Evolutionary conservation across 225 moss, liverwort and hornwort species (phyloP).

Genomic region (Bryum argenteum): DNA sequence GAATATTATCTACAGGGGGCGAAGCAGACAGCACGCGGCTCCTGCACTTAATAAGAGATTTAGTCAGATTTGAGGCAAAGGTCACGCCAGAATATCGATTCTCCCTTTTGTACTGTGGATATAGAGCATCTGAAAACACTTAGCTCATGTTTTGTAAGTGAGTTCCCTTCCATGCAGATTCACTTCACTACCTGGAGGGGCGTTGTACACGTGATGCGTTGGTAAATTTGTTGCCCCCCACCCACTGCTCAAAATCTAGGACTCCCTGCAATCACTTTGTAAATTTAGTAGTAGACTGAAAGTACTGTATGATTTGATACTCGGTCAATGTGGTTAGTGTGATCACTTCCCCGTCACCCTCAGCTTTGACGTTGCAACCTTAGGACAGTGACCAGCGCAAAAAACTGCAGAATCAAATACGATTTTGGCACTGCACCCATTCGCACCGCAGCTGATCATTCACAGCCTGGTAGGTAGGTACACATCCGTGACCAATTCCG

Average conservation of each 20-base stretch:
- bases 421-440: conserved; percentile 15
- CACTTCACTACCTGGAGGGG: background rate
- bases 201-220: conserved; percentile 34
- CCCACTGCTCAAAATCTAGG: conserved; percentile 37
- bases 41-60: conserved; percentile 32
- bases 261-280: conserved; percentile 33
- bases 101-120: background rate
- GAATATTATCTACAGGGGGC: conserved; percentile 32
- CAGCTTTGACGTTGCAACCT: conserved; percentile 33
- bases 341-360: conserved; percentile 44
- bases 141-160: conserved; percentile 2
- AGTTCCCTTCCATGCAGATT: conserved; percentile 23
- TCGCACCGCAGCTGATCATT: conserved; percentile 21
- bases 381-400: conserved; percentile 33
- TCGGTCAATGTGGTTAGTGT: conserved; percentile 53
- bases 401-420: conserved; percentile 33
- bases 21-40: conserved; percentile 42
- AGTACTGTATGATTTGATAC: conserved; percentile 50
- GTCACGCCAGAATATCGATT: background rate
- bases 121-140: background rate
- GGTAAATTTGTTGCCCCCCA: conserved; percentile 29
- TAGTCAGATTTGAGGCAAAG: conserved; percentile 32
- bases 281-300: conserved; percentile 40
- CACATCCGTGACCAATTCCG: conserved; percentile 6
- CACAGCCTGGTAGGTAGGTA: background rate